These are phyloP conservation scores for Vinca minor DNA, from an alignment of 257 asterid genomes.

Conservation along the genomic window DNA sequence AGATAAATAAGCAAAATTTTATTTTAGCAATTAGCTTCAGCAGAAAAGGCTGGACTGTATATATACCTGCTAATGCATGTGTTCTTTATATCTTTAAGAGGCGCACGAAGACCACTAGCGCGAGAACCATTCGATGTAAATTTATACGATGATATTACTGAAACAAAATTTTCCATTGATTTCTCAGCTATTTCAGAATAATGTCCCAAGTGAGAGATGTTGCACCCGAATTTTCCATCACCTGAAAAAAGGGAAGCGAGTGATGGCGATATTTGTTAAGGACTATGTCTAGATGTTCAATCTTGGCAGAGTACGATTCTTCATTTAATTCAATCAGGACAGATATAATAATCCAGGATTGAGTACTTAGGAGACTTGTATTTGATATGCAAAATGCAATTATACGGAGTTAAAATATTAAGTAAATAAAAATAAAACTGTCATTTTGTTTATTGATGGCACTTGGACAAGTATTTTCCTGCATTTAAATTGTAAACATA, in stretches of 20 bases:
- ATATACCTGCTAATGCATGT: slow-evolving; percentile 45
- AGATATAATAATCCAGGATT: neutral
- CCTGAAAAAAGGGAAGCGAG: slow-evolving; percentile 34
- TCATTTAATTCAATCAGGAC: neutral
- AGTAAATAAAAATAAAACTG: neutral
- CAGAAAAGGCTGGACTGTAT: neutral
- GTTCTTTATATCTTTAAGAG: slow-evolving; percentile 68
- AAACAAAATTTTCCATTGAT: slow-evolving; percentile 72
- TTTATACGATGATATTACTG: slow-evolving; percentile 68
- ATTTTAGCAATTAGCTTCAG: neutral
- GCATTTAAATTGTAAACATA: neutral
- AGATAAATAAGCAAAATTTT: neutral
- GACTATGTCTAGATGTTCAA: no score
- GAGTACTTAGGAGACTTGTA: neutral
- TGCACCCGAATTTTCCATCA: slow-evolving; percentile 17
- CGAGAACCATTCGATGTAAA: slow-evolving; percentile 74
- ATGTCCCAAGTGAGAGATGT: slow-evolving; percentile 62
- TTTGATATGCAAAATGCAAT: neutral
- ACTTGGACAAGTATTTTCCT: neutral
- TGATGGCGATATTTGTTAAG: neutral
- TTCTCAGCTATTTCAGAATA: slow-evolving; percentile 74
- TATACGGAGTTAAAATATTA: neutral
- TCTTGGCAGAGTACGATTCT: neutral
- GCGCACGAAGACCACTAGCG: slow-evolving; percentile 96
- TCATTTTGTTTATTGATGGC: neutral